Evolutionary conservation across 2,329 filamentous ascomycete genomes (phyloP).

Genomic region (Trichoderma sp.): DNA sequence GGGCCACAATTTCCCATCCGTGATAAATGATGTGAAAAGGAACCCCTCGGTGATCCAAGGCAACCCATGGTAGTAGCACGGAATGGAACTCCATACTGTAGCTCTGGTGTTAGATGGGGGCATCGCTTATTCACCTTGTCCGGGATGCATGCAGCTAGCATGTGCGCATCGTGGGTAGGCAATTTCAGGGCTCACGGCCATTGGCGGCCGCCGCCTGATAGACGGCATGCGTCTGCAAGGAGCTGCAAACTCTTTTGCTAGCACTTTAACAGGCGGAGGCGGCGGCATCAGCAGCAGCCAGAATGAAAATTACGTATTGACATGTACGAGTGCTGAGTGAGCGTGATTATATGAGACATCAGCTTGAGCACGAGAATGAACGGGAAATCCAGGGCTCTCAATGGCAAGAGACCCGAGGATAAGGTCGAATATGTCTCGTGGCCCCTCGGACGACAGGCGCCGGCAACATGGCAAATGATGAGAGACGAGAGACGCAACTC

Average conservation of each 20-base stretch:
- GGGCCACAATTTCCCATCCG: not conserved
- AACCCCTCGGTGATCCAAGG: not conserved
- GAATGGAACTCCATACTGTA: not conserved
- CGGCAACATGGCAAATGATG: constrained; percentile 18
- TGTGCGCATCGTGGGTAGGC: constrained; percentile 11
- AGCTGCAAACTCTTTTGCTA: not conserved
- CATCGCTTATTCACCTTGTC: not conserved
- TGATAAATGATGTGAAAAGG: not conserved
- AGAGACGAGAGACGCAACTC: not conserved
- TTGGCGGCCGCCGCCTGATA: constrained; percentile 1
- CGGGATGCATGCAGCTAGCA: constrained; percentile 17
- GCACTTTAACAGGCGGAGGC: not conserved
- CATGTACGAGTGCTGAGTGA: not conserved
- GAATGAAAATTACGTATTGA: not conserved
- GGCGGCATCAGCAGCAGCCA: not conserved
- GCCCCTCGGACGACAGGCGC: constrained; percentile 17
- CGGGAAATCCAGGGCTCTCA: not conserved
- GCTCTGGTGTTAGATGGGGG: not conserved
- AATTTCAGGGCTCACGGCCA: not conserved
- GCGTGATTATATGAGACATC: not conserved
- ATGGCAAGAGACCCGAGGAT: not conserved
- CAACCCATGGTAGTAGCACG: not conserved
- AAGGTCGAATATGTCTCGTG: not conserved
- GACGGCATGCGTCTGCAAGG: not conserved
- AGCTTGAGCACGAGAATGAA: not conserved